Base-by-base conservation (phyloP, 1,284 basidiomycete genomes). In the Amylostereum areolatum region DNA sequence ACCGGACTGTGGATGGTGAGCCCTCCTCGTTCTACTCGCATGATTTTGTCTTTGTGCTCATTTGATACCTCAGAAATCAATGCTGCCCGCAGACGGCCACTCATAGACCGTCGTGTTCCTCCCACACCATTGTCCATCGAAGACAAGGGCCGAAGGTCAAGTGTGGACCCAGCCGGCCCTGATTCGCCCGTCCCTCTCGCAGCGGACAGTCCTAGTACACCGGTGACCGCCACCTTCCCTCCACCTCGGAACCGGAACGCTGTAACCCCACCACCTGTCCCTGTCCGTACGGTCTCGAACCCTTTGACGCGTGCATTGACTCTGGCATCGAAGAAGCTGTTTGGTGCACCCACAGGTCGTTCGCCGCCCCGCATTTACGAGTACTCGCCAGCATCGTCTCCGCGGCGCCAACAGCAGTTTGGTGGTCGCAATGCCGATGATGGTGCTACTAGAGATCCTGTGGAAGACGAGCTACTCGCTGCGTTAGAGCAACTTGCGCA, bases 251-350 rank as follows among this genome's bases (percentile, higher is more conserved):
- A 63, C 12, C 54, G 51, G 25, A 53, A 64, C 28, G 61, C 66
- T 11, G 68, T 79, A 3, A 74, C 77, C 1, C 69, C 81, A 12
- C 83, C 83, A 0, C 82, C 81, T 2, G 84, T 84, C 1, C 83
- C 85, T 0, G 80, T 80, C 1, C 73, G 78, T 18, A 73, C 75
- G 4, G 78, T 75, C 2, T 74, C 83, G 1, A 90, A 89, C 51
- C 86, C 89, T 0, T 76, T 94, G 3, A 89, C 92, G 45, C 83
- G 92, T 8, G 95, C 92, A 0, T 73, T 97, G 45, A 93, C 81
- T 56, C 77, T 92, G 37, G 94, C 94, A 0, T 89, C 89, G n/a
- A 88, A 93, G 65, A 93, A 91, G 60, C 73, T 97, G 3, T 94
- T 96, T 58, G 92, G 92, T 2, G 74, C 80, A 5, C 73, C 58